Evolutionary conservation across 495 filamentous ascomycete genomes (phyloP).

Genomic region (Copromyces sp.): DNA sequence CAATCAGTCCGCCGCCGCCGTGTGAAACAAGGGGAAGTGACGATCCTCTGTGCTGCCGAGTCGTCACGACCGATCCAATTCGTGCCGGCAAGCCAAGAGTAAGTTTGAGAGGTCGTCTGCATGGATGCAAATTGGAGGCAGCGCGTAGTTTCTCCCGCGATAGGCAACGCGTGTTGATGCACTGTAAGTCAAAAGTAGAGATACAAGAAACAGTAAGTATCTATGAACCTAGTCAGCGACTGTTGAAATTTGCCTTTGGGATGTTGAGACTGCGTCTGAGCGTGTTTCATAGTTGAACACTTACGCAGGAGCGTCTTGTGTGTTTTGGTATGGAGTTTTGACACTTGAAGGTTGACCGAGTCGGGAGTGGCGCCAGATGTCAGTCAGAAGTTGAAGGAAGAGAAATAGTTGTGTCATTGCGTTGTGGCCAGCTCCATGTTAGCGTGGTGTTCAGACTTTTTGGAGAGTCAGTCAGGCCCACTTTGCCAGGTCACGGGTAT

Average conservation of each 20-base stretch:
- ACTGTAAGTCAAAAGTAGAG: not conserved
- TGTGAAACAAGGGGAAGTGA: not conserved
- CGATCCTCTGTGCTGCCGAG: not conserved
- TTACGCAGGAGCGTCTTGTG: not conserved
- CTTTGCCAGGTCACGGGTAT: not conserved
- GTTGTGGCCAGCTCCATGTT: not conserved
- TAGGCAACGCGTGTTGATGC: not conserved
- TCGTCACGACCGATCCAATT: not conserved
- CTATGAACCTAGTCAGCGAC: not conserved
- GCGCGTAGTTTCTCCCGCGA: not conserved
- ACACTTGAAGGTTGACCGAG: not conserved
- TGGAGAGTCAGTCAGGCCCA: not conserved
- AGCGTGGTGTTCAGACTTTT: not conserved
- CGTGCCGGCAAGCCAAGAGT: not conserved
- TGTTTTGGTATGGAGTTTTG: not conserved
- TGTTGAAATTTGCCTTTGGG: not conserved
- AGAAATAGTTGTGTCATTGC: not conserved
- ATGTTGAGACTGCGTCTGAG: not conserved
- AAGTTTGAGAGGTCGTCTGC: not conserved
- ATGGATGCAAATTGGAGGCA: not conserved
- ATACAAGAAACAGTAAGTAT: not conserved
- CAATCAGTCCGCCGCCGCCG: not conserved
- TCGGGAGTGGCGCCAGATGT: not conserved
- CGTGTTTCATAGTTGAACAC: not conserved
- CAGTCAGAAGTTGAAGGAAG: not conserved